phyloP scores from a whole-genome alignment of 345 rosid species.

The Salix koriyanagi region DNA sequence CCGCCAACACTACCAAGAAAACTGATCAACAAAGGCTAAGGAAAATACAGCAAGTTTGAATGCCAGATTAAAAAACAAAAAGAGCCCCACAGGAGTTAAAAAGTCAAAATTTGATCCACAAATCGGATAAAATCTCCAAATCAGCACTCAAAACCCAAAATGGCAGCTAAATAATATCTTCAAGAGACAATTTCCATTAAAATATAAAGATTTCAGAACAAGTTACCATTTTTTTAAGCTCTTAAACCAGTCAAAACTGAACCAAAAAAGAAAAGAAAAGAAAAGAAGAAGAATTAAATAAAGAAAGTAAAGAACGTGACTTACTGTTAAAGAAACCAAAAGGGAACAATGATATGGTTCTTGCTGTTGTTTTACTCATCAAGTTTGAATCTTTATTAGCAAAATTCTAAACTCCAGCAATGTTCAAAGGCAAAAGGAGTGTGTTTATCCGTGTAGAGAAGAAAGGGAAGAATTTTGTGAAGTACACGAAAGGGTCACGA shows the following conservation, averaged over 20 bases:
- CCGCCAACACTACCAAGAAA: neutral
- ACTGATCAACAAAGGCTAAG: neutral
- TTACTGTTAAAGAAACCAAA: conserved; percentile 31
- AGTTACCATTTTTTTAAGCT: conserved; percentile 1
- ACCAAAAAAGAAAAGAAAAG: neutral
- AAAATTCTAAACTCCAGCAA: neutral
- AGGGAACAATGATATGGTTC: neutral
- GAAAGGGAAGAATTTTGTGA: neutral
- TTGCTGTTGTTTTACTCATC: neutral
- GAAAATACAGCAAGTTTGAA: neutral
- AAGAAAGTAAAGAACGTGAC: conserved; percentile 18
- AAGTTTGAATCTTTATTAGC: neutral
- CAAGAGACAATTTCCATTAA: neutral
- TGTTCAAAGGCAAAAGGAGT: neutral
- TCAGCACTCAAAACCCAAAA: conserved; percentile 5
- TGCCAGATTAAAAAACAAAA: neutral
- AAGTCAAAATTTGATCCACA: neutral
- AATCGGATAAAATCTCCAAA: neutral
- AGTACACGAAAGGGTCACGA: neutral
- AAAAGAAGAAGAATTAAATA: neutral
- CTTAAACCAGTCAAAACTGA: neutral
- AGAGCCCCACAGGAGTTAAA: neutral
- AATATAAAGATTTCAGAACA: conserved; percentile 8
- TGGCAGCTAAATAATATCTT: conserved; percentile 7
- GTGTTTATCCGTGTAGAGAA: neutral